Base-by-base conservation (phyloP, 2,329 filamentous ascomycete species). In the Talaromyces albobiverticillius region DNA sequence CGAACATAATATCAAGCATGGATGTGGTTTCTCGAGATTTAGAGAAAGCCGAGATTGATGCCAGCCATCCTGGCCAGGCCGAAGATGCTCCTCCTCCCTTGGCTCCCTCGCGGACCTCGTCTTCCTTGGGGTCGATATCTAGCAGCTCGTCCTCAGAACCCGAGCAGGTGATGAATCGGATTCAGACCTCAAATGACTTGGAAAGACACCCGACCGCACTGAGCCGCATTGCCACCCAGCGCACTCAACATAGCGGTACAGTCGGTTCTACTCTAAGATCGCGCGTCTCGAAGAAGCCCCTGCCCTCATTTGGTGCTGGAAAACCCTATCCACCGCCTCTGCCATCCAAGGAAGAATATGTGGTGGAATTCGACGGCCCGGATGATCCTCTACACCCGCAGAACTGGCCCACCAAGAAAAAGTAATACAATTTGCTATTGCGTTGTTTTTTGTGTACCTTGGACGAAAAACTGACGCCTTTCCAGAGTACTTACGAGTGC, bases 351-450 rank as follows among this genome's bases (percentile, higher is more conserved):
- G 81, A 84, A 62, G 79, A 82, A 55, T 85, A 84, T 64, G 81
- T 84, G 1, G 81, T 84, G 11, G 82, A 90, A 70, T 96, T 95
- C 65, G 87, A 92, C 61, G 91, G 90, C 0, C 86, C 84, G 1
- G 80, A 91, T 59, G 91, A 96, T 64, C 90, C 90, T 2, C 66
- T 92, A 57, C 90, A 95, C 70, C 87, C 90, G 1, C 88, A 93
- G 73, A 96, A 96, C 68, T 96, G 91, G 91, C 80, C 88, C 0
- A 65, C 88, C 51, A 82, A 76, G 66, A 92, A 89, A 76, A 96
- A 95, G 84, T 83, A 70, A 65, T 80, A 77, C 3, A 13, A 26
- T 10, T 10, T 29, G 4, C 36, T 14, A n/a, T 8, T 45, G 46
- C 42, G 11, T 29, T 54, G 56, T 46, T 11, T 57, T 40, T 43